Base-by-base conservation (phyloP, 2,329 filamentous ascomycete genomes). In the Exophiala dermatitidis region DNA sequence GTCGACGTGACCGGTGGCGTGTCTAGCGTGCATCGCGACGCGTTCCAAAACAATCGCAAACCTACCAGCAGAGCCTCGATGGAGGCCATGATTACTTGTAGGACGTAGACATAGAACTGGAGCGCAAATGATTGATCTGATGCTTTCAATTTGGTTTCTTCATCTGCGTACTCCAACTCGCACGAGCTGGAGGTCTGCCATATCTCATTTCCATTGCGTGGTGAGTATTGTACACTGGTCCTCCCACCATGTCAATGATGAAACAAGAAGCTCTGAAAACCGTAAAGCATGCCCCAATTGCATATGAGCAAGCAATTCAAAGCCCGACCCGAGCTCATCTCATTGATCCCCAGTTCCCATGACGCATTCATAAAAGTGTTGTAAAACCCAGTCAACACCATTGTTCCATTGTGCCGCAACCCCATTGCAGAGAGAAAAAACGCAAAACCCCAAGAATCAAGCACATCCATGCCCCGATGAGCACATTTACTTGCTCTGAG, bases 401-500 rank as follows among this genome's bases (percentile, higher is more conserved):
- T 68, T 67, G 65, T 64, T 19, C 64, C 57, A 56, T 58, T 59
- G 55, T 61, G 57, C 61, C 60, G 57, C 60, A 61, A 60, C 60
- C 71, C 71, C 69, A 67, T 66, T 71, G 66, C 66, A 69, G 65
- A 64, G 50, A 62, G 19, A 55, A 59, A 65, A 66, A 62, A 66
- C 68, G 69, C 68, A 60, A 57, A 60, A 59, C 48, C 66, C 19
- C 64, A 68, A 65, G 68, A 59, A 64, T 66, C 59, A 68, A 72
- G 69, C 41, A 54, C 29, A 38, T 48, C 41, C 70, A 69, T 68
- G 65, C 65, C 64, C 63, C 74, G 69, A 61, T 67, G 64, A 75
- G 71, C 72, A 72, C 95, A 97, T 89, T 97, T 98, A 63, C 53
- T 63, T 63, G 77, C 90, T 93, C 71, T 91, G 96, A 57, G 91